phyloP scores from a whole-genome alignment of 257 asterid species.

The Nicotiana attenuata region DNA sequence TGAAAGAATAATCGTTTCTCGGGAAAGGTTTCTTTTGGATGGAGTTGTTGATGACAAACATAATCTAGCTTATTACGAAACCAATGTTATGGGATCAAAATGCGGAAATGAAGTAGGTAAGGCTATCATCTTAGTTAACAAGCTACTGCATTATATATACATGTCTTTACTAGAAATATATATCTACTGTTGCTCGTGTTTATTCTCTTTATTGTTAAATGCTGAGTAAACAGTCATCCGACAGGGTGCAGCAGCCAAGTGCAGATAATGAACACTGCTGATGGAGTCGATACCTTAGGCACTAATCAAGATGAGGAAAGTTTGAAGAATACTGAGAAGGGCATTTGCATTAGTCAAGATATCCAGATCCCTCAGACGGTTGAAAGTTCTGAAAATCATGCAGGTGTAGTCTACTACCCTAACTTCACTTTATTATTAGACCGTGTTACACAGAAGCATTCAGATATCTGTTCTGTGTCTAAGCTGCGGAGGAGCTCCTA shows the following conservation, averaged over 20 bases:
- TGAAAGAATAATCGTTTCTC: conserved; percentile 18
- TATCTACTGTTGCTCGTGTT: background rate
- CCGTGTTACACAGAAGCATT: too few species aligned
- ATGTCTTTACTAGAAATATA: background rate
- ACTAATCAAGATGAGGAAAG: conserved; percentile 13
- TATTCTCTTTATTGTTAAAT: background rate
- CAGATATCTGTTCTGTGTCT: background rate
- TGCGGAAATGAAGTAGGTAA: conserved; percentile 4
- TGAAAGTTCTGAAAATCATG: conserved; percentile 16
- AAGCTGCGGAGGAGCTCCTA: background rate
- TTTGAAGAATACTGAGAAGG: conserved; percentile 15
- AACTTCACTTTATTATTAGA: background rate
- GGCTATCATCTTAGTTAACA: background rate
- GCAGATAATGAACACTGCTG: conserved; percentile 15
- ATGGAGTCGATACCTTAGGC: conserved; percentile 8
- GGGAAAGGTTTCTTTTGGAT: background rate
- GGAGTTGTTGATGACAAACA: too few species aligned
- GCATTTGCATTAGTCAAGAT: conserved; percentile 15
- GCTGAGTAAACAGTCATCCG: conserved; percentile 17
- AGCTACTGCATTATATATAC: background rate
- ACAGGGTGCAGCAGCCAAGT: conserved; percentile 22
- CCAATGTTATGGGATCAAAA: background rate
- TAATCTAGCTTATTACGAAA: too few species aligned
- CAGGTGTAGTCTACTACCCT: conserved; percentile 31
- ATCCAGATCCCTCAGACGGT: conserved; percentile 8